Percentiles rank a stretch among this genome's conserved stretches.
Conservation (phyloP, 208 protist species). For the Polymyxa betae region DNA sequence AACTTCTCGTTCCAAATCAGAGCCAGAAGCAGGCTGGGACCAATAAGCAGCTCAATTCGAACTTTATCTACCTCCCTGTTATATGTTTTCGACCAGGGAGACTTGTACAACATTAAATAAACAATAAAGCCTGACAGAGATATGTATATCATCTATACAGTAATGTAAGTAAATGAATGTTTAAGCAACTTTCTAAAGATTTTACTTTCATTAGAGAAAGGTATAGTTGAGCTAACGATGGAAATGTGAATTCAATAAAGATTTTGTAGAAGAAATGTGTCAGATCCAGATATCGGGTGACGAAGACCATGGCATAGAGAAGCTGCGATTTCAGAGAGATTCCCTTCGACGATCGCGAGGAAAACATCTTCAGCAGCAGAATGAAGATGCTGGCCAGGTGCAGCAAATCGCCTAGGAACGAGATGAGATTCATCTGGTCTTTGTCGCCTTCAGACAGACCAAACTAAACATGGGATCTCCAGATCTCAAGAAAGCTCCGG, state of each 20-base stretch:
- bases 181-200: too few species aligned
- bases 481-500: too few species aligned
- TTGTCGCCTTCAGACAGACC: not conserved
- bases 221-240: not conserved
- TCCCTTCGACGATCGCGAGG: slow-evolving; percentile 18
- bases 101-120: slow-evolving; percentile 71
- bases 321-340: slow-evolving; percentile 58
- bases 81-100: slow-evolving; percentile 53
- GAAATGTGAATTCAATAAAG: not conserved
- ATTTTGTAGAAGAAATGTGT: not conserved
- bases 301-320: slow-evolving; percentile 58
- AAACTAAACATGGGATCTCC: too few species aligned
- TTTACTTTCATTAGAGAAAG: slow-evolving; percentile 22
- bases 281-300: slow-evolving; percentile 61
- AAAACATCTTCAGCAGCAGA: slow-evolving; percentile 60
- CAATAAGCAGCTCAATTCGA: slow-evolving; percentile 70
- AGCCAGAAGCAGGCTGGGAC: slow-evolving; percentile 70
- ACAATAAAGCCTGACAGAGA: slow-evolving; percentile 71
- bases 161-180: too few species aligned
- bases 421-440: slow-evolving; percentile 53
- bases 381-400: slow-evolving; percentile 62
- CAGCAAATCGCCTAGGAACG: slow-evolving; percentile 53
- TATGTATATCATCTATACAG: slow-evolving; percentile 80
- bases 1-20: slow-evolving; percentile 71
- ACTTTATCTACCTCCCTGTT: slow-evolving; percentile 69